phyloP scores from a whole-genome alignment of 768 basidiomycete species.

The Kwoniella sp. region DNA sequence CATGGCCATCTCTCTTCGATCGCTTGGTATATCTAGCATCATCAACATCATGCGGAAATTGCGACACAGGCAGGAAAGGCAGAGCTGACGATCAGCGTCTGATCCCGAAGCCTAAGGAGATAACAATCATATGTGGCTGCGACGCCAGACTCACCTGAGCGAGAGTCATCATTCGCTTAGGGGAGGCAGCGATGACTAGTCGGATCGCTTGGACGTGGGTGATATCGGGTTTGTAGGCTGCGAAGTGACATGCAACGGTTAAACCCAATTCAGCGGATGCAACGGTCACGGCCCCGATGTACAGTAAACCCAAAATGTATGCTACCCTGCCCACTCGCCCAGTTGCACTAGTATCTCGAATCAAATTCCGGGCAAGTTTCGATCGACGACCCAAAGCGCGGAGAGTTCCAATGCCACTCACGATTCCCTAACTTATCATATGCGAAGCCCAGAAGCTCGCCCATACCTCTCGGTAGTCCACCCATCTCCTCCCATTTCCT shows the following conservation, averaged over 20 bases:
- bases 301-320: too few relatives aligned
- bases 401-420: too few relatives aligned
- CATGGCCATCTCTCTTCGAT: slow-evolving; percentile 31
- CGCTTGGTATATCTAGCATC: slow-evolving; percentile 23
- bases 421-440: slow-evolving; percentile 10
- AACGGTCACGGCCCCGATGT: too few relatives aligned
- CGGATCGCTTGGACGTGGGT: slow-evolving; percentile 17
- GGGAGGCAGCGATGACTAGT: slow-evolving; percentile 30
- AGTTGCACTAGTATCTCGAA: too few relatives aligned
- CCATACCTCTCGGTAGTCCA: slow-evolving; percentile 9
- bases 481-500: slow-evolving; percentile 22
- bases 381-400: too few relatives aligned
- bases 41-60: too few relatives aligned
- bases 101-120: too few relatives aligned
- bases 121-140: neutral
- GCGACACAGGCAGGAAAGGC: too few relatives aligned
- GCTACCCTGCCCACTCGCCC: too few relatives aligned
- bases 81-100: too few relatives aligned
- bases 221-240: slow-evolving; percentile 22
- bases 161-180: slow-evolving; percentile 17
- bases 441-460: slow-evolving; percentile 1
- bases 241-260: too few relatives aligned
- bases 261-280: neutral
- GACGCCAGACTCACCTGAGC: slow-evolving; percentile 12
- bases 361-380: too few relatives aligned